phyloP scores from a whole-genome alignment of 1,139 yeast species.

The Blastobotrys niveus region DNA sequence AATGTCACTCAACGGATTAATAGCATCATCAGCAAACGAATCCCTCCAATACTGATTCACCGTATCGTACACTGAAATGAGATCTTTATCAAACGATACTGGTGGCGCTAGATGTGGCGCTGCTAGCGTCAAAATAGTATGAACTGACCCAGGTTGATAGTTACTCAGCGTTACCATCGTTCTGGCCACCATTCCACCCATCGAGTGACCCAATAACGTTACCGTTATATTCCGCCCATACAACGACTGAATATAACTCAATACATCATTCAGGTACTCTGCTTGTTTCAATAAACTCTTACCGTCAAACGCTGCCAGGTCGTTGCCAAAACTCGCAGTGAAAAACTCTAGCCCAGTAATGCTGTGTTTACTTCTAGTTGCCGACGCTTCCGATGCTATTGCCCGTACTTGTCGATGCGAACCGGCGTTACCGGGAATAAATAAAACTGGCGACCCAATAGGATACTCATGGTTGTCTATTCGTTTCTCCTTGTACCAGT shows the following conservation, averaged over 20 bases:
- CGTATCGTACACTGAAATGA: slow-evolving; percentile 63
- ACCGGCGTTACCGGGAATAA: slow-evolving; percentile 98
- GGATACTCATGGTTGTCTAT: slow-evolving; percentile 28
- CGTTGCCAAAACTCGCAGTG: slow-evolving; percentile 92
- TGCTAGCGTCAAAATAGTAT: slow-evolving; percentile 79
- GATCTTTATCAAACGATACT: slow-evolving; percentile 88
- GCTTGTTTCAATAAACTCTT: slow-evolving; percentile 90
- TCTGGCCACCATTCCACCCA: slow-evolving; percentile 94
- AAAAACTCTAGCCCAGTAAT: slow-evolving; percentile 43
- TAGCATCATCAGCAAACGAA: slow-evolving; percentile 15
- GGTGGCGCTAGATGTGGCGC: slow-evolving; percentile 95
- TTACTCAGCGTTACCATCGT: slow-evolving; percentile 75
- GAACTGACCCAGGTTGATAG: slow-evolving; percentile 63
- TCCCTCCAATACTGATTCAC: slow-evolving; percentile 78
- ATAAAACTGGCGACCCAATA: slow-evolving; percentile 79
- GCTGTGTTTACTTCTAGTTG: neutral
- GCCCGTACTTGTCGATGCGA: slow-evolving; percentile 86
- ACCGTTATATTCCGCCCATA: slow-evolving; percentile 71
- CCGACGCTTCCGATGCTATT: slow-evolving; percentile 59
- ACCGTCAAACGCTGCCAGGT: slow-evolving; percentile 95
- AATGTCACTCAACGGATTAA: too few species aligned
- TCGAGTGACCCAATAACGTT: slow-evolving; percentile 82
- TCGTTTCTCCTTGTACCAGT: slow-evolving; percentile 46
- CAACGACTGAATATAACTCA: slow-evolving; percentile 62
- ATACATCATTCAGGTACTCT: slow-evolving; percentile 84